A percentile compares a stretch with the other conserved stretches of the same genome.
Conservation (phyloP, 2,329 filamentous ascomycete species). For the Trematosphaeria pertusa region DNA sequence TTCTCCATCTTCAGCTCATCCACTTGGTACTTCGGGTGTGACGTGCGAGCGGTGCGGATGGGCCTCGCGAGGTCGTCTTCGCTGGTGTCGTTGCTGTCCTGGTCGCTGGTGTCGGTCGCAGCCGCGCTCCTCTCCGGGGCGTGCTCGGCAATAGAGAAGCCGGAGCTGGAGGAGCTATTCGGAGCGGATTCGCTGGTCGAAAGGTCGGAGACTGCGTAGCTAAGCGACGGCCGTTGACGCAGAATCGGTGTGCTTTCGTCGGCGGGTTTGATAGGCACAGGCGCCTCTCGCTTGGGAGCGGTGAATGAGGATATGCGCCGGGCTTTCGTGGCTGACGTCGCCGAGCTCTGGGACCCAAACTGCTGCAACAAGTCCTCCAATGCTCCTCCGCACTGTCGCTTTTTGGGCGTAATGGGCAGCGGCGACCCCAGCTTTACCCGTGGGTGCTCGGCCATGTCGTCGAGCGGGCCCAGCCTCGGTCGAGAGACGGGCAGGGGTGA, state of each 20-base stretch:
- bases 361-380: constrained; percentile 35
- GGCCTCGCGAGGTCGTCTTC: constrained; percentile 34
- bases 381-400: constrained; percentile 28
- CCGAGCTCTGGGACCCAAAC: constrained; percentile 38
- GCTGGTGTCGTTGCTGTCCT: constrained; percentile 13
- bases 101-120: constrained; percentile 3
- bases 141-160: neutral
- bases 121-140: constrained; percentile 7
- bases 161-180: neutral
- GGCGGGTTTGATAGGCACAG: neutral
- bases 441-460: constrained; percentile 28
- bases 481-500: constrained; percentile 3
- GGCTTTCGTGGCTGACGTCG: constrained; percentile 40
- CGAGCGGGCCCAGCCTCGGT: neutral
- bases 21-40: constrained; percentile 18
- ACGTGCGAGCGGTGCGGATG: constrained; percentile 12
- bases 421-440: constrained; percentile 23
- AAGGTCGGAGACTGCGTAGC: constrained; percentile 10
- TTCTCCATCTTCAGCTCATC: constrained; percentile 45
- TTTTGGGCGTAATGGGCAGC: constrained; percentile 31
- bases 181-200: constrained; percentile 2
- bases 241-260: constrained; percentile 20
- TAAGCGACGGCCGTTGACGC: constrained; percentile 7
- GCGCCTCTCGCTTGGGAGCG: neutral
- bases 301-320: constrained; percentile 23